Conservation (phyloP, 2,329 filamentous ascomycete species). For the Cyphellophora attinorum region DNA sequence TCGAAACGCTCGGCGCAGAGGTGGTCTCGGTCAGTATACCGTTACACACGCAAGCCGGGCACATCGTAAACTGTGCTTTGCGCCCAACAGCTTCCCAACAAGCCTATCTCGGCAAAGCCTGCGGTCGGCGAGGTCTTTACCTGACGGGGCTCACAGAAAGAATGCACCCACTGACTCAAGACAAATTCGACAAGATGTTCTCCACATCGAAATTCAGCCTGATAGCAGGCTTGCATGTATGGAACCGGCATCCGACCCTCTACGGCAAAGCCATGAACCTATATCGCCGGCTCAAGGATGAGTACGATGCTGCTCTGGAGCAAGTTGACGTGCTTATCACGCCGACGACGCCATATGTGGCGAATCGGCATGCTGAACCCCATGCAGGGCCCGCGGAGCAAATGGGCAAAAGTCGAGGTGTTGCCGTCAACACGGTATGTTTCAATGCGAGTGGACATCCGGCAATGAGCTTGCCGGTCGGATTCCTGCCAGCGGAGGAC, state of each 20-base stretch:
- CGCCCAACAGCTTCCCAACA: conserved; percentile 3
- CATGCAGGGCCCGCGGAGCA: conserved; percentile 9
- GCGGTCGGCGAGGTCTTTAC: too few relatives aligned
- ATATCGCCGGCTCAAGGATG: conserved; percentile 27
- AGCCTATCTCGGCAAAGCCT: too few relatives aligned
- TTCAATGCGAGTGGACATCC: too few relatives aligned
- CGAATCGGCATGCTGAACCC: conserved; percentile 6
- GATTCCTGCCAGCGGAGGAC: too few relatives aligned
- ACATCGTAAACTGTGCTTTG: conserved; percentile 32
- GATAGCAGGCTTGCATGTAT: conserved; percentile 31
- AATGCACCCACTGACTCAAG: too few relatives aligned
- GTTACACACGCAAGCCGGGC: conserved; percentile 18
- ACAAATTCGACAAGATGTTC: conserved; percentile 43
- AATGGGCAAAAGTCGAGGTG: conserved; percentile 12
- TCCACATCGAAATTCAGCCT: conserved; percentile 37
- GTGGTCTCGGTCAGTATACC: conserved; percentile 44
- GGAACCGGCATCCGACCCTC: conserved; percentile 28
- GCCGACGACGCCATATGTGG: conserved; percentile 23
- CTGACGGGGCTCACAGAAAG: too few relatives aligned
- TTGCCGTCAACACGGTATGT: too few relatives aligned
- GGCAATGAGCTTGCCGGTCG: too few relatives aligned
- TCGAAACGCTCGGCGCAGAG: conserved; percentile 37
- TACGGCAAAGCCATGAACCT: conserved; percentile 34
- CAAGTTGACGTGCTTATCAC: conserved; percentile 31
- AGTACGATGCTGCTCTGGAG: conserved; percentile 31